Base-by-base conservation (phyloP, 441 rosid genomes). In the Breynia disticha region DNA sequence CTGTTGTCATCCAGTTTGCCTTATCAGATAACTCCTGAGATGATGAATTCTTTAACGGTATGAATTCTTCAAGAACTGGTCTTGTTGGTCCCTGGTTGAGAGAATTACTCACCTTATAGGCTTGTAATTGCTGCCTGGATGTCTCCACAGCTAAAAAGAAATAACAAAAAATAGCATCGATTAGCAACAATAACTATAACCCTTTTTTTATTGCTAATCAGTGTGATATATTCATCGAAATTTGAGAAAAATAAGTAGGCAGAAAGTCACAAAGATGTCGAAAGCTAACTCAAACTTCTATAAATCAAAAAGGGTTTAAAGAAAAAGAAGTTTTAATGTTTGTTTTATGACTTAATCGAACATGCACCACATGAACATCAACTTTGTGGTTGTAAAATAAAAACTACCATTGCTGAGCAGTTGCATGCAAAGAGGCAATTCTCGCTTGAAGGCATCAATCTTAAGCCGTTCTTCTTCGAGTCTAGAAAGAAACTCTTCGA, bases 341-440 rank as follows among this genome's bases (percentile, higher is more conserved):
- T 37, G 57, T 22, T 50, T 37, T 39, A 59, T 14, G 7, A 42
- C 37, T 52, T 21, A 47, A 51, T 52, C 42, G 12, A 52, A 28
- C 35, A 16, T 41, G 44, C 16, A 35, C 48, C 19, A 48, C 46
- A 59, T 70, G 69, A 68, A 68, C 68, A 73, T 63, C 66, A 67
- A 64, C 28, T 48, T 15, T 41, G 44, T 41, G 44, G 44, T 20
- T 55, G 52, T 60, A 16, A 15, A 21, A 42, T 17, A 61, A 50
- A 56, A 52, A n/a, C 38, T 77, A 88, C 98, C 98, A 59, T 80
- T 79, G 60, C 85, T 61, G 69, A 93, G 98, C 70, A 93, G 98
- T 56, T 93, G 97, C 97, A 93, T 89, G 90, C 98, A 93, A 64
- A 93, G 95, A 4, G 98, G 98, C 19, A 93, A 87, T 71, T 93